These are phyloP conservation scores for Mrakiaceae sp. DNA, from an alignment of 1,284 basidiomycete species.

Conservation along the genomic window DNA sequence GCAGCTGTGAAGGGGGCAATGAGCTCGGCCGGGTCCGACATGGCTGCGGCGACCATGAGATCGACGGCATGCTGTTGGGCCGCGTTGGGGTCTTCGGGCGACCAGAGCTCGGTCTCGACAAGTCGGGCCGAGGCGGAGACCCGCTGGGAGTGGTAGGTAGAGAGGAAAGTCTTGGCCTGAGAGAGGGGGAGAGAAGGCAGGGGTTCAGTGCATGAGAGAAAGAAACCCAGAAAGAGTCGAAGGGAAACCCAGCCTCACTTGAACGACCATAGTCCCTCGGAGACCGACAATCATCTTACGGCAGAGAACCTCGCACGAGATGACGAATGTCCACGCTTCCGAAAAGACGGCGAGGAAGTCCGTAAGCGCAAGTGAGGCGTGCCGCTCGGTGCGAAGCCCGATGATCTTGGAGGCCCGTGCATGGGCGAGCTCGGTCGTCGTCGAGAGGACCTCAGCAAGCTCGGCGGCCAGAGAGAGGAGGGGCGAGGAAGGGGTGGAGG, in stretches of 20 bases:
- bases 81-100: constrained; percentile 72
- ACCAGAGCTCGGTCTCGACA: constrained; percentile 45
- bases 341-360: constrained; percentile 75
- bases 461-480: constrained; percentile 44
- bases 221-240: not conserved
- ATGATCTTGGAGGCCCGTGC: constrained; percentile 67
- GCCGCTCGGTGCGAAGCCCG: constrained; percentile 61
- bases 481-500: constrained; percentile 14
- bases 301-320: constrained; percentile 71
- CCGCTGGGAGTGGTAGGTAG: constrained; percentile 70
- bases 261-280: constrained; percentile 66
- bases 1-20: constrained; percentile 16
- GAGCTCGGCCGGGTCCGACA: constrained; percentile 65
- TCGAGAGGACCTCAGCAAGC: constrained; percentile 59
- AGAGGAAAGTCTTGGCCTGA: constrained; percentile 76
- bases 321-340: constrained; percentile 77
- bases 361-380: constrained; percentile 55
- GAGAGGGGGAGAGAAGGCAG: not conserved
- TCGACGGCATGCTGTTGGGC: constrained; percentile 66
- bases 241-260: constrained; percentile 40
- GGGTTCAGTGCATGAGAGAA: not conserved
- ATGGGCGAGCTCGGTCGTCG: constrained; percentile 73
- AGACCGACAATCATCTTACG: constrained; percentile 84
- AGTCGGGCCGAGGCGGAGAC: constrained; percentile 73
- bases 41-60: constrained; percentile 66